Base-by-base conservation (phyloP, 208 protist species). In the Endotrypanum monterogeii region DNA sequence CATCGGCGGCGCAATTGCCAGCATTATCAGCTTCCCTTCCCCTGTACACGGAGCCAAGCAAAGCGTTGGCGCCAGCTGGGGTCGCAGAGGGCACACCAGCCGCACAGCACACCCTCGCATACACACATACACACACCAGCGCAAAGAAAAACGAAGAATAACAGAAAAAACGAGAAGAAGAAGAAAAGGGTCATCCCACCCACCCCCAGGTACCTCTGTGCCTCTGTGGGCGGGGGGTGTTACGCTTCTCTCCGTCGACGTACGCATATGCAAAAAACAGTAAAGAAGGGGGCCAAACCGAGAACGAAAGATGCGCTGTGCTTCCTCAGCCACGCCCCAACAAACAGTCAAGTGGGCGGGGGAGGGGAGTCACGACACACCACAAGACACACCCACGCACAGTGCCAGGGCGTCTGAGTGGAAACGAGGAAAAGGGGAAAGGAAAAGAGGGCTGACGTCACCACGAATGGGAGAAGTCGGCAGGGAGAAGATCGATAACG, bases 371-470 rank as follows among this genome's bases (percentile, higher is more conserved):
- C 12, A n/a, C 18, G 60, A 68, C n/a, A 55, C 12, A 68, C 28
- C 7, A 1, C 48, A 6, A 52, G 5, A 52, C 57, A 30, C 57
- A 62, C 25, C 30, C 57, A 30, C 57, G 39, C 57, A 35, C 30
- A 62, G 25, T 18, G n/a, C 25, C 30, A n/a, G 35, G 28, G 1
- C 57, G 35, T 35, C 25, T 7, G 30, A n/a, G 6, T 35, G 25
- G 25, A 14, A 35, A 62, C n/a, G n/a, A n/a, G 11, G 39, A 76
- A 50, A 57, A 62, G 57, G 30, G 2, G 61, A 58, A 50, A 32
- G 37, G n/a, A 54, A 71, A 25, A 14, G 37, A 52, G 32, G 35
- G 16, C 3, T 37, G 7, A 60, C 37, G 39, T 23, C 37, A 18
- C 25, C 7, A 41, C 6, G 50, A 74, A 58, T 1, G 62, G 50